A percentile compares a stretch with the other conserved stretches of the same genome.
Conservation (phyloP, 1,284 basidiomycete species). For the Chalciporus sp. region DNA sequence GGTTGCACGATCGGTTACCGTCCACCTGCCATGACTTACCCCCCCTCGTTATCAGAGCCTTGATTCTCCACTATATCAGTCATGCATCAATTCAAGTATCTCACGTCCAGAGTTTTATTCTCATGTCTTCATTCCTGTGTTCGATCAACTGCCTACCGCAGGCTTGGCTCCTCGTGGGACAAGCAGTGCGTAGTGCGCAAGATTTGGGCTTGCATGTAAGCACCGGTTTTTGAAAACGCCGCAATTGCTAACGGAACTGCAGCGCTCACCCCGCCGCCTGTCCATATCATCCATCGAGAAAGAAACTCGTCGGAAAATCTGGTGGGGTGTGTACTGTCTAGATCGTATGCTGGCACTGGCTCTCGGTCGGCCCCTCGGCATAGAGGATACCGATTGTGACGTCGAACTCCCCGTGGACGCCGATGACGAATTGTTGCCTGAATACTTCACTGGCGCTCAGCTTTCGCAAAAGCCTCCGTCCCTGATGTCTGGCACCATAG, state of each 20-base stretch:
- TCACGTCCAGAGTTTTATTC: constrained; percentile 86
- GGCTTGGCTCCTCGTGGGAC: constrained; percentile 87
- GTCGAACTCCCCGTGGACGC: constrained; percentile 79
- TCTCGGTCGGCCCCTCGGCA: constrained; percentile 78
- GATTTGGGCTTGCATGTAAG: constrained; percentile 88
- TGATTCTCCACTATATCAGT: constrained; percentile 88
- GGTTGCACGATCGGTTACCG: constrained; percentile 20
- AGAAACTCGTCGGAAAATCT: constrained; percentile 84
- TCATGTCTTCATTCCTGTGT: constrained; percentile 87
- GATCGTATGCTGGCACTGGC: constrained; percentile 90
- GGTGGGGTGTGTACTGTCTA: constrained; percentile 89
- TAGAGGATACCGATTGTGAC: constrained; percentile 81
- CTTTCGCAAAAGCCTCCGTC: constrained; percentile 59
- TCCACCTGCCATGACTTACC: constrained; percentile 5
- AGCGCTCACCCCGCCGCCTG: constrained; percentile 82
- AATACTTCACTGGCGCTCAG: constrained; percentile 67
- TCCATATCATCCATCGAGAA: constrained; percentile 74
- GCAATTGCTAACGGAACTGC: constrained; percentile 20
- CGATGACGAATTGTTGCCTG: constrained; percentile 75
- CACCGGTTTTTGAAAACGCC: neutral
- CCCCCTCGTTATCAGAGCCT: constrained; percentile 52
- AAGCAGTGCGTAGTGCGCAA: constrained; percentile 84
- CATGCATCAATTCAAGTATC: constrained; percentile 77
- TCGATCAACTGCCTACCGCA: constrained; percentile 89
- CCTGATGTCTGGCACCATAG: constrained; percentile 80